Base-by-base conservation (phyloP, 108 stramenopile species). In the Bacterosira constricta region DNA sequence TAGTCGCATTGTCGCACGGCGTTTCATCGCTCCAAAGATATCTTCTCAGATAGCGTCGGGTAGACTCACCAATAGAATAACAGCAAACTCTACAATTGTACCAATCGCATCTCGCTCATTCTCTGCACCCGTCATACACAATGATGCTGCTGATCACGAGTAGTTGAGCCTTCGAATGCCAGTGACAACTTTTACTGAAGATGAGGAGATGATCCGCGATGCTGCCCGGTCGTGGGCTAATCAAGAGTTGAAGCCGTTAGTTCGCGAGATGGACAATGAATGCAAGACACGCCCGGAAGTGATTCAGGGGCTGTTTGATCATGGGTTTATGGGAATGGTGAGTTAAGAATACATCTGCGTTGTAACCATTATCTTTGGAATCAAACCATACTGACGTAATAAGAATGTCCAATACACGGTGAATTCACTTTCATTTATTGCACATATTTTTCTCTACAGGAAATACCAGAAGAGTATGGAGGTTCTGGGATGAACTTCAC, bases 301-400 rank as follows among this genome's bases (percentile, higher is more conserved):
- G 44, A 54, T 98, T 11, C 46, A 83, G 34, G 61, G 51, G 1
- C 66, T 98, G 49, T 98, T 98, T 73, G 83, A 93, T 18, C 65
- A 90, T 57, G 98, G 98, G 37, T 90, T 96, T 68, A 95, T 97
- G 95, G 94, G 93, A 2, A 87, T 96, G 85, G 89, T 73, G 21
- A 34, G 72, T 37, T 30, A 34, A 7, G 20, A 15, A 15, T 54
- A n/a, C n/a, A n/a, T n/a, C n/a, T n/a, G n/a, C n/a, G n/a, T n/a
- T n/a, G n/a, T n/a, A n/a, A n/a, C n/a, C n/a, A n/a, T 29, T 12
- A 13, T 17, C 37, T 38, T 27, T 38, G 5, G 66, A 29, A 9
- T 45, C 12, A 30, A 60, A 0, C 0, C 17, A 17, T n/a, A n/a
- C n/a, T n/a, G n/a, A n/a, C n/a, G n/a, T n/a, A n/a, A n/a, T n/a